phyloP scores from a whole-genome alignment of 768 basidiomycete genomes.

The Lentinula sp. region DNA sequence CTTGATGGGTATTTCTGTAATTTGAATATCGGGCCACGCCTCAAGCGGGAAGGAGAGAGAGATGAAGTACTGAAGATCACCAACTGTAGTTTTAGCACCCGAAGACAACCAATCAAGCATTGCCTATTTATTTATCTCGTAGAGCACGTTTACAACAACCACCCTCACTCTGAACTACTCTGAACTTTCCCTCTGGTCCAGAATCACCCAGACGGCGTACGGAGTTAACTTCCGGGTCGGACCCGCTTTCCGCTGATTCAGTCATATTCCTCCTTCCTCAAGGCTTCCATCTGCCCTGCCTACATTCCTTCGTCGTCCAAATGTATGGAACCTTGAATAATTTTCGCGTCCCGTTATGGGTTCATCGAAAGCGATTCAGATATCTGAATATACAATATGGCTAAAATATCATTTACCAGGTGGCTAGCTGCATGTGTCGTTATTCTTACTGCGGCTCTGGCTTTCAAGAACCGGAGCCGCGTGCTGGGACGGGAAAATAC shows the following conservation, averaged over 20 bases:
- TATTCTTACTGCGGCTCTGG: not conserved
- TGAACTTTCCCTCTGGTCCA: too few species aligned
- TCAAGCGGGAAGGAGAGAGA: not conserved
- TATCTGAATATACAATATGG: not conserved
- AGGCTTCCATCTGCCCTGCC: too few species aligned
- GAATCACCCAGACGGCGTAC: too few species aligned
- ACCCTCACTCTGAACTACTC: too few species aligned
- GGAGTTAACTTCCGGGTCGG: too few species aligned
- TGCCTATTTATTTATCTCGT: too few species aligned
- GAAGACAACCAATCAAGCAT: not conserved
- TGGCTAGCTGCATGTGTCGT: not conserved
- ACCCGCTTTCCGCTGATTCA: too few species aligned
- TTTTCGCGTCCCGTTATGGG: not conserved
- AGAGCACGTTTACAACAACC: too few species aligned
- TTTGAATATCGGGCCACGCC: not conserved
- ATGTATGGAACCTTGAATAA: not conserved
- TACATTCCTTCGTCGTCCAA: too few species aligned
- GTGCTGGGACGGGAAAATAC: not conserved
- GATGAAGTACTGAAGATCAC: not conserved
- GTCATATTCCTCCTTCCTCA: too few species aligned
- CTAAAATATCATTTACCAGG: not conserved
- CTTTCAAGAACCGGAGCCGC: not conserved
- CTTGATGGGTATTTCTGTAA: conserved; percentile 26
- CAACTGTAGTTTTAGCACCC: not conserved
- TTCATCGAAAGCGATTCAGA: not conserved